phyloP scores from a whole-genome alignment of 768 basidiomycete species.

The Naganishia kalamii region DNA sequence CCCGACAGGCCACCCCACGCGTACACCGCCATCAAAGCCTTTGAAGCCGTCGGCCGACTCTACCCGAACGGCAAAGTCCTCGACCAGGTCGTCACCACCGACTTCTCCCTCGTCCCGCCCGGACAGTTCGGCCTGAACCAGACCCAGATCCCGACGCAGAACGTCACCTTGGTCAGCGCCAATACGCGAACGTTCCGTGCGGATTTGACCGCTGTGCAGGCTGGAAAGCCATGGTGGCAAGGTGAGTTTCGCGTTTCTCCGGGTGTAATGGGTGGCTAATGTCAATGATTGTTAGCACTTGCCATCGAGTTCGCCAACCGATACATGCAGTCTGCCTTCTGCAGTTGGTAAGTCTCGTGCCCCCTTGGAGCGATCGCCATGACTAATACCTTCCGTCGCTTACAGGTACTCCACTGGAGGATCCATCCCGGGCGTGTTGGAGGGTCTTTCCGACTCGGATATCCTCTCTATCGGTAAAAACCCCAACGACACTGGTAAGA shows the following conservation, averaged over 20 bases:
- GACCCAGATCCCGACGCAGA: constrained; percentile 63
- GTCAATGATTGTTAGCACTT: constrained; percentile 48
- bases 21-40: constrained; percentile 68
- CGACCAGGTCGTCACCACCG: constrained; percentile 52
- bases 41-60: constrained; percentile 67
- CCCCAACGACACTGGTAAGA: constrained; percentile 25
- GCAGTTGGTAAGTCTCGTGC: constrained; percentile 60
- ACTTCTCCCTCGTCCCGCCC: constrained; percentile 63
- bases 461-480: constrained; percentile 40
- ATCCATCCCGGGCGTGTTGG: constrained; percentile 62
- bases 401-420: constrained; percentile 69
- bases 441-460: constrained; percentile 55
- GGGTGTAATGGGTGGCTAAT: constrained; percentile 64
- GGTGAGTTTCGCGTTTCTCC: constrained; percentile 58
- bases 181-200: constrained; percentile 53
- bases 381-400: neutral
- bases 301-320: constrained; percentile 74
- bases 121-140: constrained; percentile 80
- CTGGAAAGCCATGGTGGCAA: constrained; percentile 47
- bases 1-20: constrained; percentile 55
- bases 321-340: constrained; percentile 72
- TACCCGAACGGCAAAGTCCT: constrained; percentile 56
- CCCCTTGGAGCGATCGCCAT: constrained; percentile 33
- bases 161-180: constrained; percentile 48
- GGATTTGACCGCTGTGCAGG: constrained; percentile 47